phyloP scores from a whole-genome alignment of 495 filamentous ascomycete species.

The Trichoderma gamsii region DNA sequence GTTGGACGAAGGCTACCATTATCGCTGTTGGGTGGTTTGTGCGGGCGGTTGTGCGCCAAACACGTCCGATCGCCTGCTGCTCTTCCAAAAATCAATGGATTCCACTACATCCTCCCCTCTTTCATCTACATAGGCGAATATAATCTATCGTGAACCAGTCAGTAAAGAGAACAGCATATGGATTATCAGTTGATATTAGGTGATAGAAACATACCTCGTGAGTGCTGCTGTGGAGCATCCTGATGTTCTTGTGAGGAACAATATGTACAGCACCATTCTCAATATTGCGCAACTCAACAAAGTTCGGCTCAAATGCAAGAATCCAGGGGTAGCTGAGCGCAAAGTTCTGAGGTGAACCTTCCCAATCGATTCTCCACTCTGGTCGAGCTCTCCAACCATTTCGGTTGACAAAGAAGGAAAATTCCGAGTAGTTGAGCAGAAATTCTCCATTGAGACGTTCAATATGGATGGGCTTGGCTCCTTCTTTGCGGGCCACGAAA shows the following conservation, averaged over 20 bases:
- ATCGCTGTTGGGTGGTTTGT: slow-evolving; percentile 15
- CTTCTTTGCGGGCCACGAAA: slow-evolving; percentile 88
- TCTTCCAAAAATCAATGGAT: slow-evolving; percentile 94
- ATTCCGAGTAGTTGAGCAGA: slow-evolving; percentile 95
- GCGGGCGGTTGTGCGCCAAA: slow-evolving; percentile 1
- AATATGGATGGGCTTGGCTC: slow-evolving; percentile 93
- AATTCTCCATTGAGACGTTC: slow-evolving; percentile 95
- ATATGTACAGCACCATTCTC: slow-evolving; percentile 92
- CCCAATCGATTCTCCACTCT: slow-evolving; percentile 97
- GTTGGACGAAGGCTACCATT: background rate
- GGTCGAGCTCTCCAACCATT: slow-evolving; percentile 95
- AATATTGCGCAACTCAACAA: slow-evolving; percentile 92
- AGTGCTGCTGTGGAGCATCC: slow-evolving; percentile 94
- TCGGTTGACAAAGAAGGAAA: slow-evolving; percentile 97
- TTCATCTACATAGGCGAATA: slow-evolving; percentile 97
- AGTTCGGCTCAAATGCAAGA: slow-evolving; percentile 96
- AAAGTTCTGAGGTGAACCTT: slow-evolving; percentile 85
- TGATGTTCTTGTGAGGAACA: slow-evolving; percentile 87
- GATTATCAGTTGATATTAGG: slow-evolving; percentile 12
- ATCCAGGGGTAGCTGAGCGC: slow-evolving; percentile 94
- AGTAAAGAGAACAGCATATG: slow-evolving; percentile 12
- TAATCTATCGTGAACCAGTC: slow-evolving; percentile 52
- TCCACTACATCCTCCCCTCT: slow-evolving; percentile 89
- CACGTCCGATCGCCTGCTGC: slow-evolving; percentile 40
- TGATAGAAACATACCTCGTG: slow-evolving; percentile 66